These are phyloP conservation scores for Cymodocea nodosa DNA, from an alignment of 116 monocot species.

Conservation along the genomic window DNA sequence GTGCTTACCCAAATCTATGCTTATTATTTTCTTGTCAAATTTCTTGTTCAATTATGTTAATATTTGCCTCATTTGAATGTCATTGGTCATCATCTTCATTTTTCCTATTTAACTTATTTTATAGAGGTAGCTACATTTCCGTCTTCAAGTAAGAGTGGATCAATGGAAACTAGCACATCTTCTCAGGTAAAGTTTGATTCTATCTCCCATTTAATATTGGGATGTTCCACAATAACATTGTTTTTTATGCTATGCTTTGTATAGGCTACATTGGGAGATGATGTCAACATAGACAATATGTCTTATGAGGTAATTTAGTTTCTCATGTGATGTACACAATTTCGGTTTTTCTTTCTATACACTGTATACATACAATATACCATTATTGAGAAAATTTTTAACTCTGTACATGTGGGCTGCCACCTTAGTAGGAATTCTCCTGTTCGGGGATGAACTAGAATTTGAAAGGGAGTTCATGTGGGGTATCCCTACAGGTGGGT, in stretches of 20 bases:
- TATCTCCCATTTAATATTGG: not conserved
- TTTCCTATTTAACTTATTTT: not conserved
- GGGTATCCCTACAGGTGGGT: too few species aligned
- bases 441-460: too few species aligned
- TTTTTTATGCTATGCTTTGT: not conserved
- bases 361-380: too few species aligned
- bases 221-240: not conserved
- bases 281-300: constrained; percentile 69
- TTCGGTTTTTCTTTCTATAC: too few species aligned
- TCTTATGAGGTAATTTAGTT: constrained; percentile 50
- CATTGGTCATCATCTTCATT: not conserved
- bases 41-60: not conserved
- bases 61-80: not conserved
- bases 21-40: not conserved
- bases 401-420: too few species aligned
- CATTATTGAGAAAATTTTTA: too few species aligned
- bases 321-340: not conserved
- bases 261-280: constrained; percentile 39
- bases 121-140: not conserved
- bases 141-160: not conserved
- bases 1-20: not conserved
- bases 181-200: not conserved
- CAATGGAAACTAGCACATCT: not conserved
- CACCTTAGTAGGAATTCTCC: too few species aligned
- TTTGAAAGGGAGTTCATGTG: too few species aligned